These are phyloP conservation scores for Citrus trifoliata DNA, from an alignment of 345 rosid species.

Conservation along the genomic window DNA sequence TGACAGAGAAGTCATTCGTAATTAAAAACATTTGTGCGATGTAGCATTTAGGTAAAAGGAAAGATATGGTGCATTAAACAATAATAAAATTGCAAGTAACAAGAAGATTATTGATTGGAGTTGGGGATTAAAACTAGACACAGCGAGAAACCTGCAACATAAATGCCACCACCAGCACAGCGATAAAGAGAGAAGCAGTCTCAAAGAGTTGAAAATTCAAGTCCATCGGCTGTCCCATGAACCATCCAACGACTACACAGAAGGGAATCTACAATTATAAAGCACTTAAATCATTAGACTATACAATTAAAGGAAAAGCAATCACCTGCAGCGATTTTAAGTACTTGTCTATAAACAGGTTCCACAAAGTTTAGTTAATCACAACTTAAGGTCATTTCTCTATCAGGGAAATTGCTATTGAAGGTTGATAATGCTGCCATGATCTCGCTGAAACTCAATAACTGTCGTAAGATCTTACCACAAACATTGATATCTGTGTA, in stretches of 20 bases:
- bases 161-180: slow-evolving; percentile 57
- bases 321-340: background rate
- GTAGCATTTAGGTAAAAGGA: background rate
- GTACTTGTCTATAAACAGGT: background rate
- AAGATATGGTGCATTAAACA: background rate
- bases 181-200: slow-evolving; percentile 48
- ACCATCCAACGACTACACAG: slow-evolving; percentile 53
- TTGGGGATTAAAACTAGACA: background rate
- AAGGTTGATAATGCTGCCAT: background rate
- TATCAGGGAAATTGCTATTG: background rate
- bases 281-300: background rate
- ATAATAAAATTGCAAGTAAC: background rate
- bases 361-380: background rate
- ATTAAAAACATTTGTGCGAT: background rate
- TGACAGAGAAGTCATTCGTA: background rate
- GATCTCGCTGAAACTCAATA: background rate
- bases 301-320: background rate
- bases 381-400: background rate
- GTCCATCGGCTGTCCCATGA: slow-evolving; percentile 45
- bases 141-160: slow-evolving; percentile 41
- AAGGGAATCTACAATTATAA: slow-evolving; percentile 44
- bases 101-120: background rate
- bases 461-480: slow-evolving; percentile 42
- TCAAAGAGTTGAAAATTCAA: slow-evolving; percentile 50
- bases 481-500: slow-evolving; percentile 98